A percentile compares a stretch with the other conserved stretches of the same genome.
phyloP scores from a whole-genome alignment of 1,284 basidiomycete species.

The Heterobasidion annosum region DNA sequence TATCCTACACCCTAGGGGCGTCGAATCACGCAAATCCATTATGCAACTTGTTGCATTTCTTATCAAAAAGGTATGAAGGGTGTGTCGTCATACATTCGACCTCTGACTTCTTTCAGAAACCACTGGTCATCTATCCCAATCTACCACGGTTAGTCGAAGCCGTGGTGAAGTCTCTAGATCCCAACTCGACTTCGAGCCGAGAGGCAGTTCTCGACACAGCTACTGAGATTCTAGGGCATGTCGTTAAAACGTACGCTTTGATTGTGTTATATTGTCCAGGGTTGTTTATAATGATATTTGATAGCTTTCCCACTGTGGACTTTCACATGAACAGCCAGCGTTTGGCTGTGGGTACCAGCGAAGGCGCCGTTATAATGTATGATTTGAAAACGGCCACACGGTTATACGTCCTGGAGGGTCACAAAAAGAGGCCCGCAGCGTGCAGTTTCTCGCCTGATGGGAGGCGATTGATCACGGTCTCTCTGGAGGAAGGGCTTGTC shows the following conservation, averaged over 20 bases:
- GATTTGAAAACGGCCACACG: conserved; percentile 95
- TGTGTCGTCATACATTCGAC: neutral
- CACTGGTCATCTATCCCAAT: conserved; percentile 79
- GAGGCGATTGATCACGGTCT: conserved; percentile 79
- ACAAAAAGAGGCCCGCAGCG: conserved; percentile 71
- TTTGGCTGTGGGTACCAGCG: conserved; percentile 88
- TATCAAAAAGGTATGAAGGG: conserved; percentile 68
- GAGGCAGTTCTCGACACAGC: conserved; percentile 87
- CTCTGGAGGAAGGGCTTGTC: conserved; percentile 74
- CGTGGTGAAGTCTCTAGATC: conserved; percentile 94
- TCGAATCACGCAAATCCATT: conserved; percentile 80
- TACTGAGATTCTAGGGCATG: conserved; percentile 87
- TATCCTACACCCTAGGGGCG: conserved; percentile 72
- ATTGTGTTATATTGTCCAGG: neutral
- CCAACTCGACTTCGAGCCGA: conserved; percentile 74
- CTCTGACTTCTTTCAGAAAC: conserved; percentile 42
- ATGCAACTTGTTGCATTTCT: conserved; percentile 93
- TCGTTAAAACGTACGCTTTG: conserved; percentile 71
- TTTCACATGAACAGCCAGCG: conserved; percentile 84
- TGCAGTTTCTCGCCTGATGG: conserved; percentile 93
- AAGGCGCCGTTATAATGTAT: conserved; percentile 93
- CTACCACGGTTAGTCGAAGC: conserved; percentile 88
- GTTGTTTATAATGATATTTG: neutral
- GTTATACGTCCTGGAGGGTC: conserved; percentile 90
- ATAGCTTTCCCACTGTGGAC: conserved; percentile 85